These are phyloP conservation scores for Bryoerythrophyllum caledonicum DNA, from an alignment of 225 moss, liverwort and hornwort genomes.

Conservation along the genomic window DNA sequence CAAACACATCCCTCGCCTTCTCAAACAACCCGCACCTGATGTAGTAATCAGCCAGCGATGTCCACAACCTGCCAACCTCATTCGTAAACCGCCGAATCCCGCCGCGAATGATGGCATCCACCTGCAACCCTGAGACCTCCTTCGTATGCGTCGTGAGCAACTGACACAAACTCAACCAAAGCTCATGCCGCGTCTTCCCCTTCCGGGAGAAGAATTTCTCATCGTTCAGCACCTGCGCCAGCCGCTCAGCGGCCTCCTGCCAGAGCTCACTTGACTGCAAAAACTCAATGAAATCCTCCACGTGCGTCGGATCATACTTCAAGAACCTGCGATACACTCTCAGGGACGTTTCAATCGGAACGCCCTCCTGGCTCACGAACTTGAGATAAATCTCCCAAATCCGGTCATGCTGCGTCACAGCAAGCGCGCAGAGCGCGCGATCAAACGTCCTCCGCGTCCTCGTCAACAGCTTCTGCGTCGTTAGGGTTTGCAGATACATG, in stretches of 20 bases:
- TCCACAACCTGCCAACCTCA: conserved; percentile 95
- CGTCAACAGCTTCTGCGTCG: conserved; percentile 77
- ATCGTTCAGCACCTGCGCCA: conserved; percentile 84
- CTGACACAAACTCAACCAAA: conserved; percentile 92
- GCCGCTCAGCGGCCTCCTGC: conserved; percentile 90
- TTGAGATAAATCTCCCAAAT: conserved; percentile 93
- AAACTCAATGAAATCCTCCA: conserved; percentile 96
- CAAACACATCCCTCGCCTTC: conserved; percentile 90
- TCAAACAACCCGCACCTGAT: conserved; percentile 85
- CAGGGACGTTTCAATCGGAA: conserved; percentile 82
- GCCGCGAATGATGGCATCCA: conserved; percentile 91
- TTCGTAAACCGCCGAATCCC: conserved; percentile 92
- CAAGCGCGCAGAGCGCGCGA: conserved; percentile 83
- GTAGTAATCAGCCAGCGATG: conserved; percentile 91
- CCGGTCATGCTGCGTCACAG: conserved; percentile 95
- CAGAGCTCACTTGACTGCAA: conserved; percentile 73
- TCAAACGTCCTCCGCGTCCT: conserved; percentile 83
- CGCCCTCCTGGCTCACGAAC: conserved; percentile 84
- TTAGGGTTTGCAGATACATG: conserved; percentile 71
- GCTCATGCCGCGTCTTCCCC: conserved; percentile 89
- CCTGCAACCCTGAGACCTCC: conserved; percentile 87
- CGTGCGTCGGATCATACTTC: conserved; percentile 90
- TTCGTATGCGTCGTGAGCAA: conserved; percentile 85
- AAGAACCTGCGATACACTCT: conserved; percentile 86
- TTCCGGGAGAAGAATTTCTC: conserved; percentile 76